phyloP scores from a whole-genome alignment of 192 early-diverging fungal species.

The Linderina pennispora region DNA sequence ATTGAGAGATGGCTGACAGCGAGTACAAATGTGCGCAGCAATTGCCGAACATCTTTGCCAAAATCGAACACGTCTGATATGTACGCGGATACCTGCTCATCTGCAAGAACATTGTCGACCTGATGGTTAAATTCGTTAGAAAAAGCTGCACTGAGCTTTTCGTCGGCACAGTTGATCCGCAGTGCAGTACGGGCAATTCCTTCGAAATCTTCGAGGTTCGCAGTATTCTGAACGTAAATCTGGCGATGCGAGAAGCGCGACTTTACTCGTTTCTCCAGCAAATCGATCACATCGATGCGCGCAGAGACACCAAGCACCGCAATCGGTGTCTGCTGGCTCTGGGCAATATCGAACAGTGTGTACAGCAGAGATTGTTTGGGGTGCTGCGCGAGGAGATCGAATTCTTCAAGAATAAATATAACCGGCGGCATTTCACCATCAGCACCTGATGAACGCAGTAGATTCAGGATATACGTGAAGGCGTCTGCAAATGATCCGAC shows the following conservation, averaged over 20 bases:
- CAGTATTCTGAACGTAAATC: constrained; percentile 60
- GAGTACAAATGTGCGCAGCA: constrained; percentile 12
- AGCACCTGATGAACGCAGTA: constrained; percentile 11
- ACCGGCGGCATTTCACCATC: constrained; percentile 29
- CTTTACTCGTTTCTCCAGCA: constrained; percentile 92
- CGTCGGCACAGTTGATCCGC: constrained; percentile 1
- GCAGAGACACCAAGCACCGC: constrained; percentile 82
- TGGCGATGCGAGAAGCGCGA: constrained; percentile 89
- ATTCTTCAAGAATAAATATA: constrained; percentile 88
- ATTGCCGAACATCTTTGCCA: constrained; percentile 30
- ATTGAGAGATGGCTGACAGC: constrained; percentile 9
- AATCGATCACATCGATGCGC: constrained; percentile 71
- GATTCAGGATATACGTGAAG: constrained; percentile 32
- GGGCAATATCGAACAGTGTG: constrained; percentile 87
- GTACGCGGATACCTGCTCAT: constrained; percentile 4
- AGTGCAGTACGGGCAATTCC: constrained; percentile 53
- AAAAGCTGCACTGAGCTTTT: too few relatives aligned
- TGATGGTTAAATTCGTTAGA: constrained; percentile 45
- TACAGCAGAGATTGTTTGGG: constrained; percentile 92
- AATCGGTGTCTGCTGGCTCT: constrained; percentile 76
- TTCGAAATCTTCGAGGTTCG: constrained; percentile 51
- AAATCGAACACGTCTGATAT: constrained; percentile 22
- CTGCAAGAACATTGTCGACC: constrained; percentile 19
- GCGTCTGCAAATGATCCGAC: constrained; percentile 35
- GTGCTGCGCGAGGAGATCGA: constrained; percentile 88